Evolutionary conservation across 352 stramenopile species (phyloP).

Genomic region (Elongisporangium senticosum): DNA sequence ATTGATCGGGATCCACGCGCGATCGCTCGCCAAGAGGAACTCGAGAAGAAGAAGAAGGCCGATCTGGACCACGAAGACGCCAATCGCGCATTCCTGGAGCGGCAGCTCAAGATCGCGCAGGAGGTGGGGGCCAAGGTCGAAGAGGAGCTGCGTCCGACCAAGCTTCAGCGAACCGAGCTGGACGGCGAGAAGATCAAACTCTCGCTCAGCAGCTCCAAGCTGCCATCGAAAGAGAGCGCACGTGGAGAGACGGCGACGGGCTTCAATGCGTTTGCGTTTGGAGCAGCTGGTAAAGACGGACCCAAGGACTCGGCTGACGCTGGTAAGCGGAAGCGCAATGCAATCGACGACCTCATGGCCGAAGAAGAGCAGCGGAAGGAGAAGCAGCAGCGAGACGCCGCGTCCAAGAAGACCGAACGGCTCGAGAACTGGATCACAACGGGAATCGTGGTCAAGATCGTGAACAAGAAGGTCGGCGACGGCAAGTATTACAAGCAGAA

Average conservation of each 20-base stretch:
- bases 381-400: slow-evolving; percentile 25
- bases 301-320: slow-evolving; percentile 12
- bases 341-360: slow-evolving; percentile 52
- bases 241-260: slow-evolving; percentile 3
- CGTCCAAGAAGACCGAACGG: slow-evolving; percentile 34
- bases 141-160: slow-evolving; percentile 43
- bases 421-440: slow-evolving; percentile 90
- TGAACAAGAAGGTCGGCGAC: slow-evolving; percentile 89
- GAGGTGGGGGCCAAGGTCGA: slow-evolving; percentile 22
- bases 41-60: slow-evolving; percentile 84
- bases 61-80: slow-evolving; percentile 89
- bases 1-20: slow-evolving; percentile 92
- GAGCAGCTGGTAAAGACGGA: slow-evolving; percentile 4
- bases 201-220: slow-evolving; percentile 18
- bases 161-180: slow-evolving; percentile 42
- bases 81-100: slow-evolving; percentile 67
- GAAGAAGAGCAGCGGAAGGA: slow-evolving; percentile 45
- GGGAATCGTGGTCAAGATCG: slow-evolving; percentile 92
- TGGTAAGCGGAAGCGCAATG: slow-evolving; percentile 17
- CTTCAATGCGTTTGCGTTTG: slow-evolving; percentile 15
- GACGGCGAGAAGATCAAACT: slow-evolving; percentile 42
- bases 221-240: slow-evolving; percentile 18
- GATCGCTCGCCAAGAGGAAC: slow-evolving; percentile 84
- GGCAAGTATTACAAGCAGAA: slow-evolving; percentile 90
- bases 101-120: slow-evolving; percentile 65